Evolutionary conservation across 2,329 filamentous ascomycete genomes (phyloP).

Genomic region (Stagonosporopsis cucurbitacearum): DNA sequence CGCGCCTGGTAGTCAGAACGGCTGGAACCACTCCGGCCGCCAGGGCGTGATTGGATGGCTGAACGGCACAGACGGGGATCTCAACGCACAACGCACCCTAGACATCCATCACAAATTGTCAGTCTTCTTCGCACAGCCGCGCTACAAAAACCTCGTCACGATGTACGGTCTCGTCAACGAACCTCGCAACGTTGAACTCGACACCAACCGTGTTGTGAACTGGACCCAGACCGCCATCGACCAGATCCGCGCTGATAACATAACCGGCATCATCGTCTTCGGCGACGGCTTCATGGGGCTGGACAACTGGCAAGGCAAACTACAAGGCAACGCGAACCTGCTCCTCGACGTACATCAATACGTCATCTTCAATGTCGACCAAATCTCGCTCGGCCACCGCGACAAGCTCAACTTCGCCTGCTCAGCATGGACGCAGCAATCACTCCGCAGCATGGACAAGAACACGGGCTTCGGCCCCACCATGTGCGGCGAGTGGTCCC

Average conservation of each 20-base stretch:
- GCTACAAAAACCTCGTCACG: slow-evolving; percentile 88
- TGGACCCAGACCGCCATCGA: slow-evolving; percentile 81
- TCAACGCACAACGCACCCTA: slow-evolving; percentile 81
- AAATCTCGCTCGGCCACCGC: slow-evolving; percentile 81
- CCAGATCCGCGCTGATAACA: slow-evolving; percentile 77
- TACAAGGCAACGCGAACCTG: slow-evolving; percentile 73
- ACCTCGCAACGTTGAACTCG: slow-evolving; percentile 77
- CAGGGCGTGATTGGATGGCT: slow-evolving; percentile 85
- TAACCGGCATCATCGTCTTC: slow-evolving; percentile 77
- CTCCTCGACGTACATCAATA: slow-evolving; percentile 98
- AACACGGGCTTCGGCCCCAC: slow-evolving; percentile 87
- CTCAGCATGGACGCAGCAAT: slow-evolving; percentile 82
- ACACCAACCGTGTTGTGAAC: slow-evolving; percentile 68
- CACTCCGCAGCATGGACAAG: slow-evolving; percentile 73
- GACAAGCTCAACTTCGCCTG: slow-evolving; percentile 89
- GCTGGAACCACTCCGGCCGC: slow-evolving; percentile 94
- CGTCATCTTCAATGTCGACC: slow-evolving; percentile 92
- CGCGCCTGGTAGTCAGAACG: slow-evolving; percentile 93
- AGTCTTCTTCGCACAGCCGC: slow-evolving; percentile 89
- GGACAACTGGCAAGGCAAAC: slow-evolving; percentile 84
- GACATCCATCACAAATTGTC: slow-evolving; percentile 87
- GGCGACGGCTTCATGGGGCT: slow-evolving; percentile 95
- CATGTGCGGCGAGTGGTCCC: slow-evolving; percentile 95
- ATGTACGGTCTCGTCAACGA: slow-evolving; percentile 97
- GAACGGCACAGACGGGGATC: slow-evolving; percentile 81